Base-by-base conservation (phyloP, 106 monocot species). In the Dendrobium chrysotoxum region DNA sequence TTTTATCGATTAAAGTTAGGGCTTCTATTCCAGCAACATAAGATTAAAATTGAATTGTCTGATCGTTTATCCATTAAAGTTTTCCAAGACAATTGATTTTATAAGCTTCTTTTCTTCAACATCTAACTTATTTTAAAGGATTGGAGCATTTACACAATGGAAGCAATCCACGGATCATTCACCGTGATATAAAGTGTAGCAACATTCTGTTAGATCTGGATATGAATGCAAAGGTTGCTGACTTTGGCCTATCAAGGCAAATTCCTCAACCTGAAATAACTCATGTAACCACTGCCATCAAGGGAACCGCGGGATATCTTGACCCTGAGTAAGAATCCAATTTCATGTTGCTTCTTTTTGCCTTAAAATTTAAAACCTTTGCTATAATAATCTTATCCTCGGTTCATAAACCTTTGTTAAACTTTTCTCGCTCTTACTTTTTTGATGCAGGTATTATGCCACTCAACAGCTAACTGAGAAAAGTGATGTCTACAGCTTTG, bases 401-500 rank as follows among this genome's bases (percentile, higher is more conserved):
- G 10, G 7, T 25, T 21, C 23, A 23, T 65, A 65, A 39, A 28
- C 75, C 76, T 74, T 17, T 50, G 50, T 7, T 80, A 5, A 45
- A n/a, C 5, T 41, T 57, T 18, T 79, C n/a, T 83, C 21, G 4
- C 25, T 75, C 15, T 3, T 40, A 50, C 21, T 66, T 82, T 35
- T 76, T 23, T 21, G 26, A 28, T 81, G 38, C 79, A 86, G 89
- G 54, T 89, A 89, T 76, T 89, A 81, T 81, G 67, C 74, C 7
- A 83, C 86, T 17, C 86, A 79, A 79, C 85, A 85, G 68, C 80
- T 88, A 77, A 88, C 80, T 31, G 88, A 88, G 88, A 88, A 88
- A 81, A 88, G 88, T 75, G 88, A 88, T 81, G 78, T 88, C 78
- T 88, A 88, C 30, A 88, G 88, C 77, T 88, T 88, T 78, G 88